Evolutionary conservation across 768 basidiomycete species (phyloP).

Genomic region (Russula emetica): DNA sequence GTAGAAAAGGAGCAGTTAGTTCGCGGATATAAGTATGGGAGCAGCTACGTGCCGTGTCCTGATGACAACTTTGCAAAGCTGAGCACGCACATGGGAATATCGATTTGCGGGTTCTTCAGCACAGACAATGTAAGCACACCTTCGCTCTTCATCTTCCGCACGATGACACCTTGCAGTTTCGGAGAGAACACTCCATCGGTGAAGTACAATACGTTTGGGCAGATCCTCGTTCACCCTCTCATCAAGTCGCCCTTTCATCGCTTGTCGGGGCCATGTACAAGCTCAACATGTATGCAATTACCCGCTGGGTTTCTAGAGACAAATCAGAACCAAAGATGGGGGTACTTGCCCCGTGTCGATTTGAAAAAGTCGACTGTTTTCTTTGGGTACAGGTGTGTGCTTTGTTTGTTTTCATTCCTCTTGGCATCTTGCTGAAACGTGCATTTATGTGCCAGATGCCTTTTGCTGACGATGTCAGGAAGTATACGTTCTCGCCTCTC

Average conservation of each 20-base stretch:
- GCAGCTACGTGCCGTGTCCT: constrained; percentile 81
- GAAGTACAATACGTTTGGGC: constrained; percentile 87
- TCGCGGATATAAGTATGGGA: constrained; percentile 83
- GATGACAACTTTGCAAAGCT: constrained; percentile 78
- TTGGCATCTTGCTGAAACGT: neutral
- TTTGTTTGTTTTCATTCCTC: constrained; percentile 22
- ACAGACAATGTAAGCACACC: constrained; percentile 50
- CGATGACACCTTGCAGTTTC: constrained; percentile 50
- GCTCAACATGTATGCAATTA: constrained; percentile 67
- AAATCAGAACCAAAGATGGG: constrained; percentile 83
- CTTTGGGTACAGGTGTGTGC: constrained; percentile 71
- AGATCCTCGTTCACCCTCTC: constrained; percentile 55
- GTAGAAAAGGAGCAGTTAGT: constrained; percentile 78
- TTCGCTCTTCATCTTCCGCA: neutral
- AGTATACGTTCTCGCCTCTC: constrained; percentile 81
- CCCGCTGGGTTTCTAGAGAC: constrained; percentile 74
- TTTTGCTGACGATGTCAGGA: constrained; percentile 90
- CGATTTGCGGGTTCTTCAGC: constrained; percentile 81
- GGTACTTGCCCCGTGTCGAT: constrained; percentile 57
- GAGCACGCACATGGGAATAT: constrained; percentile 77
- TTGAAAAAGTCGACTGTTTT: constrained; percentile 70
- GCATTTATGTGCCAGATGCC: constrained; percentile 63
- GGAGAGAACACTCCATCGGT: constrained; percentile 75
- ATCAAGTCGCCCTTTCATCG: constrained; percentile 84
- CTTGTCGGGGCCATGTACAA: constrained; percentile 76